Evolutionary conservation across 2,329 filamentous ascomycete species (phyloP).

Genomic region (Pseudopithomyces maydicus): DNA sequence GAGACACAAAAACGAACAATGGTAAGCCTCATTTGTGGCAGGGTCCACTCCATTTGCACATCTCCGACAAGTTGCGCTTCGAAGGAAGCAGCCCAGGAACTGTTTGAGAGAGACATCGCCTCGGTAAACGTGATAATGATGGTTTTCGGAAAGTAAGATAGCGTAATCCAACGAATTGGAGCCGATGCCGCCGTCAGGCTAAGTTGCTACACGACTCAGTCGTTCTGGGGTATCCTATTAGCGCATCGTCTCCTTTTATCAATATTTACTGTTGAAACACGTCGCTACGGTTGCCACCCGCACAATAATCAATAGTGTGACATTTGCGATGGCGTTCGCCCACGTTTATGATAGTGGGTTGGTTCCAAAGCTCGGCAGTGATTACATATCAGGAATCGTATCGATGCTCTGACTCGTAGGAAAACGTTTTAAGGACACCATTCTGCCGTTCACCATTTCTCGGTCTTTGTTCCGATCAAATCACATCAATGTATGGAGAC

Average conservation of each 20-base stretch:
- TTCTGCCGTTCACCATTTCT: no score
- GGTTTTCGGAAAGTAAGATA: conserved; percentile 1
- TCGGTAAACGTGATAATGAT: not conserved
- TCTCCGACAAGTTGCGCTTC: not conserved
- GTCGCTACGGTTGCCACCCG: not conserved
- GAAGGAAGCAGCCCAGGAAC: not conserved
- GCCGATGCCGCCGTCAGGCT: not conserved
- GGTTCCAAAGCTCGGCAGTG: not conserved
- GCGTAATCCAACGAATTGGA: conserved; percentile 4
- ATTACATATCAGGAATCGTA: not conserved
- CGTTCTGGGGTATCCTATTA: not conserved
- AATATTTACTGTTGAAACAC: not conserved
- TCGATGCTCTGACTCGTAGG: no score
- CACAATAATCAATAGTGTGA: not conserved
- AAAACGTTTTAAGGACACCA: no score
- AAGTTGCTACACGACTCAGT: not conserved
- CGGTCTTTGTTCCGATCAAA: no score
- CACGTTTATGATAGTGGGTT: not conserved
- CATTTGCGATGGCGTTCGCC: not conserved
- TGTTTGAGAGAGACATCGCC: not conserved
- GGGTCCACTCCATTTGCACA: not conserved
- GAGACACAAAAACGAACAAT: no score
- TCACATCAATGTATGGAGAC: no score
- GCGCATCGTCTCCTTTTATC: not conserved
- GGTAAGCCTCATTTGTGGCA: no score